Percentiles rank a stretch among this genome's conserved stretches.
These are phyloP conservation scores for Yamadazyma atmosphaerica DNA, from an alignment of 1,139 yeast species.

Conservation along the genomic window DNA sequence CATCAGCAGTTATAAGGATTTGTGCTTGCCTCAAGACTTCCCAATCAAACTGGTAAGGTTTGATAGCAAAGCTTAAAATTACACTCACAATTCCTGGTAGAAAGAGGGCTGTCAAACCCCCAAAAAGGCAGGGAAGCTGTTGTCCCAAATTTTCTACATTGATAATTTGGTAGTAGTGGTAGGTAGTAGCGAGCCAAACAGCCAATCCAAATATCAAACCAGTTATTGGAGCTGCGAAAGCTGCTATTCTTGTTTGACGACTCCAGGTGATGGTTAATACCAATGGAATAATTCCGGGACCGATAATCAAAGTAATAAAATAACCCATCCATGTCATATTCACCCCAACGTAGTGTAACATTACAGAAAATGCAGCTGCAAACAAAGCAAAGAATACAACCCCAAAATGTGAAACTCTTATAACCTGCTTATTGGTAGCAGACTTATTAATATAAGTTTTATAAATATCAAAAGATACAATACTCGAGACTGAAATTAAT, in stretches of 20 bases:
- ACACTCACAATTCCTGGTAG: constrained; percentile 30
- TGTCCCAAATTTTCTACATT: constrained; percentile 24
- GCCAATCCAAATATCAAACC: constrained; percentile 24
- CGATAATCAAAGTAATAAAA: constrained; percentile 33
- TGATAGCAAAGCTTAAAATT: constrained; percentile 25
- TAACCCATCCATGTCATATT: constrained; percentile 38
- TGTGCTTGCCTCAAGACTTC: constrained; percentile 22
- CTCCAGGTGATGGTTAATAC: constrained; percentile 35
- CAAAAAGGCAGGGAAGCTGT: constrained; percentile 35
- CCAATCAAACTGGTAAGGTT: constrained; percentile 36
- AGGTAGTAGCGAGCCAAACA: constrained; percentile 28
- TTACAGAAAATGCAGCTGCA: constrained; percentile 29
- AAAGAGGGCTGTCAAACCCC: constrained; percentile 31
- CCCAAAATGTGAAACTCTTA: constrained; percentile 27
- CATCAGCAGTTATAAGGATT: constrained; percentile 19
- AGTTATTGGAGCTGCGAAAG: constrained; percentile 25
- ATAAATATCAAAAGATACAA: constrained; percentile 31
- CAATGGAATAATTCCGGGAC: constrained; percentile 37
- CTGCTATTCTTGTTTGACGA: constrained; percentile 29
- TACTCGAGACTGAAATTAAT: constrained; percentile 31
- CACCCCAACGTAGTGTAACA: constrained; percentile 33
- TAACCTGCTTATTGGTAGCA: constrained; percentile 27
- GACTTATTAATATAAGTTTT: constrained; percentile 27
- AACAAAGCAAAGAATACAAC: constrained; percentile 30
- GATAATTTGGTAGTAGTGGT: constrained; percentile 24